Percentiles rank a stretch among this genome's conserved stretches.
phyloP scores from a whole-genome alignment of 2,329 filamentous ascomycete genomes.

The Claviceps citrina region DNA sequence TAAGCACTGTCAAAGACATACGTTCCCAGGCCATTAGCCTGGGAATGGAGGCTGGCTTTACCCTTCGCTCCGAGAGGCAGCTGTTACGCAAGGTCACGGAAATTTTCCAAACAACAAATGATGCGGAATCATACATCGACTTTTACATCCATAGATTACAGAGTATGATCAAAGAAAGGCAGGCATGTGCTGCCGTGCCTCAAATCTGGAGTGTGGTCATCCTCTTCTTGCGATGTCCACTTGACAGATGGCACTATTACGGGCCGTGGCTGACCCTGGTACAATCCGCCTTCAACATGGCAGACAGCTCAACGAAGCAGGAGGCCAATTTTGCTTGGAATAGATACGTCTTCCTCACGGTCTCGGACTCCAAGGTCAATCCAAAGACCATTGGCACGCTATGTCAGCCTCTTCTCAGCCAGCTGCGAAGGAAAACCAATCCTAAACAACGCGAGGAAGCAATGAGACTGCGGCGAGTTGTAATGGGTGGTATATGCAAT shows the following conservation, averaged over 20 bases:
- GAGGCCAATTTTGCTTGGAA: constrained; percentile 80
- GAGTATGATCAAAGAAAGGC: constrained; percentile 50
- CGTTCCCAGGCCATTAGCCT: constrained; percentile 58
- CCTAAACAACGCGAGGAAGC: constrained; percentile 40
- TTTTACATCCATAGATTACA: constrained; percentile 53
- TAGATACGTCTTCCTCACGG: constrained; percentile 60
- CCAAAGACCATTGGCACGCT: constrained; percentile 28
- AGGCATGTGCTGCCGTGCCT: constrained; percentile 44
- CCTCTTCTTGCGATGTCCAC: constrained; percentile 54
- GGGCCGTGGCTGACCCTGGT: constrained; percentile 63
- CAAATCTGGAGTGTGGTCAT: constrained; percentile 80
- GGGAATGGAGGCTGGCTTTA: constrained; percentile 54
- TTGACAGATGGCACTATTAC: constrained; percentile 58
- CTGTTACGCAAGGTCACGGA: constrained; percentile 53
- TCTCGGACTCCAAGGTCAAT: constrained; percentile 44
- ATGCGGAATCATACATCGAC: constrained; percentile 49
- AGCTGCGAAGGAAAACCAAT: constrained; percentile 48
- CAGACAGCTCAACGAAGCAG: constrained; percentile 52
- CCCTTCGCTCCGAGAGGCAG: constrained; percentile 52
- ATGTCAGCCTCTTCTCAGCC: constrained; percentile 51
- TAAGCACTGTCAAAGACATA: constrained; percentile 65
- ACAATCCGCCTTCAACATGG: constrained; percentile 70
- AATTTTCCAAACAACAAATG: constrained; percentile 35
- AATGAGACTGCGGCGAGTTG: constrained; percentile 32
- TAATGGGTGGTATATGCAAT: constrained; percentile 59